phyloP scores from a whole-genome alignment of 257 asterid species.

The Hygrophila difformis region DNA sequence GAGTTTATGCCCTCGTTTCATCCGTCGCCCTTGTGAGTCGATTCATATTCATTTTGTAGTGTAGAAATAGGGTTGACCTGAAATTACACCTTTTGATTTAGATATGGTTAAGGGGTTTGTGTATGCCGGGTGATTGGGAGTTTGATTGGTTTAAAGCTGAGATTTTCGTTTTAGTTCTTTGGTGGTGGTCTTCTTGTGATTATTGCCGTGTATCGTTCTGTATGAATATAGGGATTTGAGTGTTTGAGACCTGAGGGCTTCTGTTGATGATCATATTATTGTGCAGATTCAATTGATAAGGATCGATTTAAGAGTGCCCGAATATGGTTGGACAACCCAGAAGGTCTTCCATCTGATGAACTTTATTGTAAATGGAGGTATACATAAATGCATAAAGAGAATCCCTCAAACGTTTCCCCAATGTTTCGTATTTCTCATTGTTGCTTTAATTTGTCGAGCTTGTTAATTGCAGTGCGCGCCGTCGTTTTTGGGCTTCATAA shows the following conservation, averaged over 20 bases:
- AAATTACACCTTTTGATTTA: too few species aligned
- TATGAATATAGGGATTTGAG: too few species aligned
- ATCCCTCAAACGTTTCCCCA: conserved; percentile 8
- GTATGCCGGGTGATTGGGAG: too few species aligned
- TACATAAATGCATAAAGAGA: conserved; percentile 1
- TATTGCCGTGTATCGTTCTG: neutral
- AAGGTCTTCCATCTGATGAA: conserved; percentile 98
- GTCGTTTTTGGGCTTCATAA: conserved; percentile 74
- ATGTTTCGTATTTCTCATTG: conserved; percentile 1
- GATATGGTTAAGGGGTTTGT: too few species aligned
- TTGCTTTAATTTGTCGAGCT: conserved; percentile 13
- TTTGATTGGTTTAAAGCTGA: too few species aligned
- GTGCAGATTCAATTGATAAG: conserved; percentile 90
- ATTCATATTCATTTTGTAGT: too few species aligned
- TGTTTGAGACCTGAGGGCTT: conserved; percentile 9
- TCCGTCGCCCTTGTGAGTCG: conserved; percentile 67
- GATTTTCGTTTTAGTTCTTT: too few species aligned
- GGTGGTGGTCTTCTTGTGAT: neutral
- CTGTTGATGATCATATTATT: too few species aligned
- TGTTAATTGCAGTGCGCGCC: conserved; percentile 67
- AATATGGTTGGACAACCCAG: conserved; percentile 97
- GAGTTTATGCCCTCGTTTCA: conserved; percentile 68
- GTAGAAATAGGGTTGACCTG: too few species aligned
- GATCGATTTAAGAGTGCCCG: conserved; percentile 86
- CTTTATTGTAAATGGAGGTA: conserved; percentile 95